Evolutionary conservation across 2,329 filamentous ascomycete species (phyloP).

Genomic region (Pseudogymnoascus sp.): DNA sequence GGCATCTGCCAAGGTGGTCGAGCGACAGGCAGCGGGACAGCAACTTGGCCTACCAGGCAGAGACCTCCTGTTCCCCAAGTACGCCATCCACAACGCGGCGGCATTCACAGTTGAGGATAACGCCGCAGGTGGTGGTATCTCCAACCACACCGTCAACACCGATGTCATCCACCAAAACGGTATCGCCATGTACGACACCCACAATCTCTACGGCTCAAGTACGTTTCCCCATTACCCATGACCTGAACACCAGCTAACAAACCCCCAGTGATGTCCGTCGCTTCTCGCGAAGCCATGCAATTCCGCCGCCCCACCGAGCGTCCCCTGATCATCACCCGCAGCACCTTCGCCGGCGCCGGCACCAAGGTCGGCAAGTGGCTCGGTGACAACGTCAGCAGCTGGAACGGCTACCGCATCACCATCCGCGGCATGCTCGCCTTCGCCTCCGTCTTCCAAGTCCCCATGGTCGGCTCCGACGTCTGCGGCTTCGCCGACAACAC

Average conservation of each 20-base stretch:
- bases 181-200: slow-evolving; percentile 63
- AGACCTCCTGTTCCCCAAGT: slow-evolving; percentile 57
- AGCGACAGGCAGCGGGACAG: slow-evolving; percentile 29
- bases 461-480: slow-evolving; percentile 65
- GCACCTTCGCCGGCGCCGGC: slow-evolving; percentile 68
- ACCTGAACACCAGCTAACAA: slow-evolving; percentile 12
- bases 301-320: slow-evolving; percentile 54
- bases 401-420: slow-evolving; percentile 52
- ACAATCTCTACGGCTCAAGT: slow-evolving; percentile 67
- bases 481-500: slow-evolving; percentile 68
- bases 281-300: slow-evolving; percentile 60
- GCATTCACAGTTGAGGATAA: slow-evolving; percentile 39
- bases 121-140: slow-evolving; percentile 39
- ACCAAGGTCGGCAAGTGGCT: slow-evolving; percentile 55
- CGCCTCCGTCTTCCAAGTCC: slow-evolving; percentile 58
- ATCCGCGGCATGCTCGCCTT: slow-evolving; percentile 56
- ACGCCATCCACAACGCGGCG: slow-evolving; percentile 57
- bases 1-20: neutral
- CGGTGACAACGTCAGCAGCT: slow-evolving; percentile 50
- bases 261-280: slow-evolving; percentile 56
- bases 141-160: slow-evolving; percentile 57
- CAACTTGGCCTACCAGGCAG: slow-evolving; percentile 53
- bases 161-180: slow-evolving; percentile 63
- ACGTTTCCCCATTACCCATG: slow-evolving; percentile 15
- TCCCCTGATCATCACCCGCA: slow-evolving; percentile 67